Evolutionary conservation across 441 rosid genomes (phyloP).

Genomic region (Erodium chrysanthum): DNA sequence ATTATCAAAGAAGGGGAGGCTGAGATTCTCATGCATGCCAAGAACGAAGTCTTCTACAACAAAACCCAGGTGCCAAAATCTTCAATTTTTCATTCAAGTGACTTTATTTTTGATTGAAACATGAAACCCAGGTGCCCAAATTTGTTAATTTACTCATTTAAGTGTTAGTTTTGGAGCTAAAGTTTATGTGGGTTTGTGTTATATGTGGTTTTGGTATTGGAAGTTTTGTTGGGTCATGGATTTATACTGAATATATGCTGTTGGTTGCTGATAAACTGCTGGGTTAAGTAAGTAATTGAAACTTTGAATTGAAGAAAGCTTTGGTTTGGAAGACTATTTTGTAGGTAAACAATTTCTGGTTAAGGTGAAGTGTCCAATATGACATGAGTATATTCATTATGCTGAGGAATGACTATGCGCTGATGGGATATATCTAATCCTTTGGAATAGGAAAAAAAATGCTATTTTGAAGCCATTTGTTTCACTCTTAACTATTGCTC

Average conservation of each 20-base stretch:
- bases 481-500: no score
- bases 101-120: background rate
- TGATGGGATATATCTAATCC: background rate
- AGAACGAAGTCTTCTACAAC: constrained; percentile 88
- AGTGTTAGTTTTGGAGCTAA: background rate
- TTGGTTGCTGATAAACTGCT: background rate
- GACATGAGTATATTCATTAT: background rate
- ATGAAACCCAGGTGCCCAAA: background rate
- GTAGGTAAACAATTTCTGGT: background rate
- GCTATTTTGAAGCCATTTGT: no score
- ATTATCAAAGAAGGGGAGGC: constrained; percentile 91
- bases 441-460: no score
- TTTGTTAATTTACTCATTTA: background rate
- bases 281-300: background rate
- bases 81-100: constrained; percentile 7
- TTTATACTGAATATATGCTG: background rate
- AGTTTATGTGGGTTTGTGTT: constrained; percentile 11
- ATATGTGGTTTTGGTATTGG: background rate
- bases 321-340: background rate
- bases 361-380: background rate
- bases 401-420: background rate
- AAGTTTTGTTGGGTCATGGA: background rate
- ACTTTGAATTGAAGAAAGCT: background rate
- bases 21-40: constrained; percentile 86
- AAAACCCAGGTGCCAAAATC: constrained; percentile 69